These are phyloP conservation scores for Aspergillus mulundensis DNA, from an alignment of 495 filamentous ascomycete species.

Conservation along the genomic window DNA sequence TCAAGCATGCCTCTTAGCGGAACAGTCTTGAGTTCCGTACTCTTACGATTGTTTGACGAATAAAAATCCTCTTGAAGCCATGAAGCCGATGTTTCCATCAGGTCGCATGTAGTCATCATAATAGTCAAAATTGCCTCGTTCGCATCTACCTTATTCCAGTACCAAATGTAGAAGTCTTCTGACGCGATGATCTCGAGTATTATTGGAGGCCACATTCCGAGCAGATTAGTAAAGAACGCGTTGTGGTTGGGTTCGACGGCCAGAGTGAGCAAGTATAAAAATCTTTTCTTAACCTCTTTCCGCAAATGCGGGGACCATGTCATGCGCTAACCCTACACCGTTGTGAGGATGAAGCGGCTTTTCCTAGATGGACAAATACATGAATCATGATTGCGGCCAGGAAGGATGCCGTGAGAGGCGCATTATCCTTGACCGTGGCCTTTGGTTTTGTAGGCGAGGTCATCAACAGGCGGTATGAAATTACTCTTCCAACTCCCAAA, in stretches of 20 bases:
- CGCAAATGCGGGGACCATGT: neutral
- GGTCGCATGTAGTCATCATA: neutral
- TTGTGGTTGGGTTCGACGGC: neutral
- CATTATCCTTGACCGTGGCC: conserved; percentile 62
- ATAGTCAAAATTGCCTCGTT: neutral
- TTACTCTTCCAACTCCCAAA: neutral
- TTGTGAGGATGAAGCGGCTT: conserved; percentile 33
- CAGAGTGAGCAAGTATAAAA: neutral
- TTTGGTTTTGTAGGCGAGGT: conserved; percentile 62
- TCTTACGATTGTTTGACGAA: conserved; percentile 49
- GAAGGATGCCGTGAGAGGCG: conserved; percentile 59
- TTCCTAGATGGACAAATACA: conserved; percentile 49
- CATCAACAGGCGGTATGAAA: conserved; percentile 57
- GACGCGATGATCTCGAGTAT: no score
- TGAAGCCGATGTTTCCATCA: neutral
- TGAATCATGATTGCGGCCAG: conserved; percentile 60
- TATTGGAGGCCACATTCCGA: neutral
- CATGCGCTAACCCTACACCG: neutral
- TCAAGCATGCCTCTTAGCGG: conserved; percentile 32
- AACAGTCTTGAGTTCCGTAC: conserved; percentile 36
- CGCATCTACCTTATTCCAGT: no score
- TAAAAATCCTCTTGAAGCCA: conserved; percentile 25
- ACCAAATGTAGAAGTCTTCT: no score
- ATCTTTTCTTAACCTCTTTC: neutral
- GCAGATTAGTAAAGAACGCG: neutral